Conservation (phyloP, 2,329 filamentous ascomycete species). For the Corinectria fuckeliana region DNA sequence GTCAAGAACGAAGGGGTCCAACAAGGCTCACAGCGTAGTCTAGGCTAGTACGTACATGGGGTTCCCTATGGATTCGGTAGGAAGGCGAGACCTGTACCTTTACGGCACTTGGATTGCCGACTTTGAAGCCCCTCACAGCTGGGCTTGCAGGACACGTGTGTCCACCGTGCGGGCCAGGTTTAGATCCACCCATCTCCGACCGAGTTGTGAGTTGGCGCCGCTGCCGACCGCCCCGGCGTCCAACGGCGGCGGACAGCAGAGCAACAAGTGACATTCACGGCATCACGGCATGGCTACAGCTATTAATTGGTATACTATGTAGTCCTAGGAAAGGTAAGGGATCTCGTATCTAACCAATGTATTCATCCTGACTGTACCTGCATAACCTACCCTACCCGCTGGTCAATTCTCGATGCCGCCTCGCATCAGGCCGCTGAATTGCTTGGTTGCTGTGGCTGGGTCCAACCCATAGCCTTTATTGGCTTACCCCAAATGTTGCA, state of each 20-base stretch:
- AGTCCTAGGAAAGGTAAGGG: too few relatives aligned
- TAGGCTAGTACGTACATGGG: too few relatives aligned
- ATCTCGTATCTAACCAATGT: neutral
- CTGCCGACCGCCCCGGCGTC: neutral
- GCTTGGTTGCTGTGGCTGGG: slow-evolving; percentile 1
- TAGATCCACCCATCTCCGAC: neutral
- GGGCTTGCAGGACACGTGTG: slow-evolving; percentile 2
- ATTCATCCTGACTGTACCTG: too few relatives aligned
- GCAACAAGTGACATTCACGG: too few relatives aligned
- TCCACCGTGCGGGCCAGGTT: neutral
- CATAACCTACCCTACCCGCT: too few relatives aligned
- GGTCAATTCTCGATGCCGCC: neutral
- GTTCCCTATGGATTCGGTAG: too few relatives aligned
- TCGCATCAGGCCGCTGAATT: neutral
- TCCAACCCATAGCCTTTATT: neutral
- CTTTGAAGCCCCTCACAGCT: neutral
- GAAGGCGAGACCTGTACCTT: too few relatives aligned
- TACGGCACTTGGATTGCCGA: slow-evolving; percentile 21
- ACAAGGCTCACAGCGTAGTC: too few relatives aligned
- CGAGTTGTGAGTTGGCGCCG: neutral
- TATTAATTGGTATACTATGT: too few relatives aligned
- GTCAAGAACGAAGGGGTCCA: neutral
- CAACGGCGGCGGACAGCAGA: too few relatives aligned
- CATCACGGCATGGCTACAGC: neutral
- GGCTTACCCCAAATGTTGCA: neutral